Base-by-base conservation (phyloP, 805 yeast genomes). In the Schwanniomyces polymorphus region DNA sequence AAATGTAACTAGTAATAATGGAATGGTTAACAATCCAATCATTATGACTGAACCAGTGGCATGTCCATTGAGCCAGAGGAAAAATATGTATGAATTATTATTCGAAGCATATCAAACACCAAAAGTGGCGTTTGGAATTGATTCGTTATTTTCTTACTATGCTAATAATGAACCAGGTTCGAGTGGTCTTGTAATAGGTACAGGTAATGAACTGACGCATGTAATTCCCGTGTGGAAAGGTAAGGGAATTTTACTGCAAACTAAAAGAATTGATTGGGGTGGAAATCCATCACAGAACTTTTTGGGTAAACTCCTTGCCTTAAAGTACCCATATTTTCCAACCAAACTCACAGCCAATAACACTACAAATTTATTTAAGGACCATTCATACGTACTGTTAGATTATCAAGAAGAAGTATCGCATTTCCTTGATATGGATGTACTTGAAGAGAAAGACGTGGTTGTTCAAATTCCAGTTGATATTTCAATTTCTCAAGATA, bases 251-350 rank as follows among this genome's bases (percentile, higher is more conserved):
- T 63, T 89, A 45, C 69, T 78, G 25, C 85, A 84, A 48, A 72
- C 91, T 7, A 91, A 90, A 58, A 75, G 98, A 58, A 81, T 94
- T 33, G 90, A 89, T 60, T 89, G 94, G 89, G 98, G 98, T 50
- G 98, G 97, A 9, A 80, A 81, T 51, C 87, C 81, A 38, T 78
- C 91, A 1, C 80, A 77, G 27, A 81, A 78, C 34, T 91, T 78
- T 55, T 63, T 94, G 60, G 78, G 76, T 47, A 78, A 75, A 54
- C 75, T 86, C 29, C 67, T 94, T 42, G 76, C 83, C 1, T 72
- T 94, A 59, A 94, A 94, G 63, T 94, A 94, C 65, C 98, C 99
- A 1, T 86, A 82, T 56, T 94, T 91, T 64, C 98, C 99, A 5
- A 70, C 88, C 1, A 86, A 83, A 53, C 68, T 92, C 45, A 74